Evolutionary conservation across 2,329 filamentous ascomycete genomes (phyloP).

Genomic region (Macrophomina pseudophaseolina): DNA sequence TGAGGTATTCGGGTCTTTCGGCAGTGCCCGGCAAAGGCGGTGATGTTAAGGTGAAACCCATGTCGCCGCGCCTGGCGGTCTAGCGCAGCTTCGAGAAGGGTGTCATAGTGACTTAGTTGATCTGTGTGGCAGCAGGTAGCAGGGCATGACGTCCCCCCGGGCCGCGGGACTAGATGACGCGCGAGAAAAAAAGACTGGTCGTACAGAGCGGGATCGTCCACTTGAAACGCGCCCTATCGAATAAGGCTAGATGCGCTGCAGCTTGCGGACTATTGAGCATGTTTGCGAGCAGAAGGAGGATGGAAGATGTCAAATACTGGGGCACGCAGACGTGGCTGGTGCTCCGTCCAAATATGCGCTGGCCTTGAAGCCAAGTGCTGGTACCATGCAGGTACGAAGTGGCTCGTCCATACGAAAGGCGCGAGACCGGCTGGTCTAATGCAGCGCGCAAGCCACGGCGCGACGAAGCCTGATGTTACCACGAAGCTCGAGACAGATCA

Average conservation of each 20-base stretch:
- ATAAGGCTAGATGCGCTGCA: slow-evolving; percentile 3
- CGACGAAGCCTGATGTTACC: slow-evolving; percentile 5
- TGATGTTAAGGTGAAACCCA: slow-evolving; percentile 15
- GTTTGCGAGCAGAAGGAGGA: not conserved
- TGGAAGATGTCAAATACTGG: slow-evolving; percentile 6
- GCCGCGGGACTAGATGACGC: not conserved
- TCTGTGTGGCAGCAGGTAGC: slow-evolving; percentile 8
- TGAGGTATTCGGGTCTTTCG: slow-evolving; percentile 12
- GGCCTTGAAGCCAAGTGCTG: slow-evolving; percentile 1
- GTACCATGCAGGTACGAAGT: slow-evolving; percentile 19
- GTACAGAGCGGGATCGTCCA: not conserved
- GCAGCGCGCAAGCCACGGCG: slow-evolving; percentile 17
- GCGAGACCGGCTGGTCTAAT: slow-evolving; percentile 12
- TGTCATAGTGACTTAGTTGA: slow-evolving; percentile 1
- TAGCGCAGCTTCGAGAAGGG: slow-evolving; percentile 15
- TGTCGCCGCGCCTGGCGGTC: slow-evolving; percentile 11
- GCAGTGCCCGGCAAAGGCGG: slow-evolving; percentile 15
- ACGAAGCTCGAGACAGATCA: slow-evolving; percentile 1
- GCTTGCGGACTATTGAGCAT: not conserved
- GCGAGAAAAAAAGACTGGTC: slow-evolving; percentile 3
- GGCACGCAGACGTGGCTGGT: slow-evolving; percentile 11
- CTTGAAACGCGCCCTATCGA: slow-evolving; percentile 18
- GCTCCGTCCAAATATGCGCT: slow-evolving; percentile 12
- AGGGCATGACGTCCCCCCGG: not conserved
- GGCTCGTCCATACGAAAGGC: slow-evolving; percentile 21